phyloP scores from a whole-genome alignment of 1,139 yeast genomes.

The Nakaseomyces bracarensis region DNA sequence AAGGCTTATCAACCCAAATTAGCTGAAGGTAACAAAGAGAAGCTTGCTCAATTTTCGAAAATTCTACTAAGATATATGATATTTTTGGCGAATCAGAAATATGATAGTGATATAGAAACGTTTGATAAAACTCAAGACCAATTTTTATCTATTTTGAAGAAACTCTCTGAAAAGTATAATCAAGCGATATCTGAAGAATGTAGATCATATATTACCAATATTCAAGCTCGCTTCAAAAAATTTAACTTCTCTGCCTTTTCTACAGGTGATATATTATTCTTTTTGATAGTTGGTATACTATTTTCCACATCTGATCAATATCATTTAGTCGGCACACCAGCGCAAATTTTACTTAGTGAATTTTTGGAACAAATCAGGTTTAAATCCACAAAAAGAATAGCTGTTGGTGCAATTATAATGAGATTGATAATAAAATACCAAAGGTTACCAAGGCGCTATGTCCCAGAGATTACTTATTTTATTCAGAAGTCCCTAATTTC shows the following conservation, averaged over 20 bases:
- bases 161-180: conserved; percentile 58
- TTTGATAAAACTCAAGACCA: conserved; percentile 36
- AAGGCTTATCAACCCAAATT: conserved; percentile 64
- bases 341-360: conserved; percentile 65
- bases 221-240: conserved; percentile 42
- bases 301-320: conserved; percentile 95
- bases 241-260: conserved; percentile 20
- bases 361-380: conserved; percentile 46
- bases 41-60: conserved; percentile 54
- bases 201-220: conserved; percentile 40
- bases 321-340: conserved; percentile 84
- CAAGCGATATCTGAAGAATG: conserved; percentile 52
- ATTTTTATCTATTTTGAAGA: conserved; percentile 45
- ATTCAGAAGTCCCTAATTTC: conserved; percentile 45
- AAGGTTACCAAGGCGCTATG: conserved; percentile 64
- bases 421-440: conserved; percentile 66
- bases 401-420: conserved; percentile 52
- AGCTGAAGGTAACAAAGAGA: conserved; percentile 75
- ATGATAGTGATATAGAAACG: conserved; percentile 20
- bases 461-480: conserved; percentile 69
- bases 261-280: conserved; percentile 51
- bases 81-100: conserved; percentile 39
- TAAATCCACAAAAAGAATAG: conserved; percentile 34
- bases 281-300: conserved; percentile 60
- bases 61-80: conserved; percentile 59